phyloP scores from a whole-genome alignment of 306 rosid species.

The Cicer pinnatifidum region DNA sequence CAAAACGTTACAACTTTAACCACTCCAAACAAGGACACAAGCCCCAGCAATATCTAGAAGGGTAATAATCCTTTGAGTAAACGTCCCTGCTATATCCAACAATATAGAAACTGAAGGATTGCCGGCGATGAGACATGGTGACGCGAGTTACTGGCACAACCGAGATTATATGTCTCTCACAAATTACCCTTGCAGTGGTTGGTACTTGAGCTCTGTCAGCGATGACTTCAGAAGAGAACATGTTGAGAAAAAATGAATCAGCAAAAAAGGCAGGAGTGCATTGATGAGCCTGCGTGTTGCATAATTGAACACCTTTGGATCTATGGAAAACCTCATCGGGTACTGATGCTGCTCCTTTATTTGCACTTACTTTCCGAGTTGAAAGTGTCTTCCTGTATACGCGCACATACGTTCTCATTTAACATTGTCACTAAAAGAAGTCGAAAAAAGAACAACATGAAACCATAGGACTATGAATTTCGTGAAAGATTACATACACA shows the following conservation, averaged over 20 bases:
- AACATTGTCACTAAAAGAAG: conserved; percentile 15
- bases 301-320: conserved; percentile 85
- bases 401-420: conserved; percentile 4
- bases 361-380: conserved; percentile 82
- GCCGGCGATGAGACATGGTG: conserved; percentile 73
- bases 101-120: conserved; percentile 82
- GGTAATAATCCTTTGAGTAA: conserved; percentile 87
- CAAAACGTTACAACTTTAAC: conserved; percentile 66
- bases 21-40: conserved; percentile 95
- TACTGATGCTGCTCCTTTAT: conserved; percentile 93
- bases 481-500: background rate
- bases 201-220: conserved; percentile 81
- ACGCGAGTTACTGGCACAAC: conserved; percentile 90
- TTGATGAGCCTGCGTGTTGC: conserved; percentile 94
- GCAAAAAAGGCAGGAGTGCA: conserved; percentile 95
- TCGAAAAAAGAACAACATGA: conserved; percentile 23
- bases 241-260: conserved; percentile 83
- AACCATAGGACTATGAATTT: background rate
- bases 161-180: conserved; percentile 89
- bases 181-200: conserved; percentile 74
- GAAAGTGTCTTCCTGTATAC: conserved; percentile 77
- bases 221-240: conserved; percentile 89
- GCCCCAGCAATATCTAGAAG: conserved; percentile 91
- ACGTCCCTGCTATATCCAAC: conserved; percentile 80
- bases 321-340: conserved; percentile 91